Conservation (phyloP, 352 stramenopile genomes). For the Globisporangium camurandrum region DNA sequence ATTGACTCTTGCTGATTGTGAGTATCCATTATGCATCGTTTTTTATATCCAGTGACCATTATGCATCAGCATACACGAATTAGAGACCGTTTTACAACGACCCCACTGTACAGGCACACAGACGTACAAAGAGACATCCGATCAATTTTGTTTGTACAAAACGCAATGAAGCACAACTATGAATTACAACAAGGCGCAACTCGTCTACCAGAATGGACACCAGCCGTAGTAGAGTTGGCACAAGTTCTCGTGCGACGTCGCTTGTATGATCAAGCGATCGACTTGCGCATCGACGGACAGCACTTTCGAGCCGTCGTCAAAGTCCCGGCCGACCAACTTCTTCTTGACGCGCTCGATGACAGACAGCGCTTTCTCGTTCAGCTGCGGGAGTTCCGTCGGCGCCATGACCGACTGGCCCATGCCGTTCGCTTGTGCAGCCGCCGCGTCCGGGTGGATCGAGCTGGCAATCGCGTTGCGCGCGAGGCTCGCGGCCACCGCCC, state of each 20-base stretch:
- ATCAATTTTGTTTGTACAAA: too few species aligned
- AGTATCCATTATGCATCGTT: too few species aligned
- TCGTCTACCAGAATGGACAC: conserved; percentile 87
- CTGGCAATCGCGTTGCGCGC: too few species aligned
- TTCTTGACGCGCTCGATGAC: conserved; percentile 98
- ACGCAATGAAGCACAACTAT: too few species aligned
- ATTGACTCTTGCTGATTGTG: too few species aligned
- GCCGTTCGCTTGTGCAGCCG: conserved; percentile 43
- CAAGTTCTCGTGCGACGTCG: conserved; percentile 98
- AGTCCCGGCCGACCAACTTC: conserved; percentile 98
- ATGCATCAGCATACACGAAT: too few species aligned
- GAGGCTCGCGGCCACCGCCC: conserved; percentile 34
- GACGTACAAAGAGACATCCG: too few species aligned
- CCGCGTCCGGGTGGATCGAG: conserved; percentile 55
- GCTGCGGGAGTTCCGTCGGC: conserved; percentile 61
- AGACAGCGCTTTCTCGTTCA: conserved; percentile 90
- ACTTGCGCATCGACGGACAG: conserved; percentile 91
- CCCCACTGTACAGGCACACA: too few species aligned
- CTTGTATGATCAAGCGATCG: conserved; percentile 96
- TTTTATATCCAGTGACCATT: too few species aligned
- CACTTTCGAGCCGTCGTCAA: conserved; percentile 82
- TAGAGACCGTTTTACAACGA: too few species aligned
- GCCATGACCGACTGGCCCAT: conserved; percentile 49
- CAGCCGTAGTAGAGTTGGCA: conserved; percentile 99
- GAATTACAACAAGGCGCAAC: too few species aligned